phyloP scores from a whole-genome alignment of 2,329 filamentous ascomycete species.

The Madurella fahalii region DNA sequence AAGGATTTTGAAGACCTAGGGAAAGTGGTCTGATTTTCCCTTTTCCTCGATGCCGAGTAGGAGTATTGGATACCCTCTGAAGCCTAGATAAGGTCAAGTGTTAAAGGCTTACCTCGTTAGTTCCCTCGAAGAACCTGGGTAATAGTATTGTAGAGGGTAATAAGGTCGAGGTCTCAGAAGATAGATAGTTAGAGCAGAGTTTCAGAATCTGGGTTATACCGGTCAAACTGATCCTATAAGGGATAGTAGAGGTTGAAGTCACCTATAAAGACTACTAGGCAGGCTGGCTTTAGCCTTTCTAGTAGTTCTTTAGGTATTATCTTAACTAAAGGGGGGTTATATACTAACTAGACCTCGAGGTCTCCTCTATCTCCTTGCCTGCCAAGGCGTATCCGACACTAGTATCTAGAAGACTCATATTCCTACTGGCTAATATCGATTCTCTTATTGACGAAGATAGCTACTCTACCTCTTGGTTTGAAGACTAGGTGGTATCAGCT shows the following conservation, averaged over 20 bases:
- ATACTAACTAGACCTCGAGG: too few species aligned
- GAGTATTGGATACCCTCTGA: neutral
- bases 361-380: too few species aligned
- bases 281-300: neutral
- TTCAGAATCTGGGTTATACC: neutral
- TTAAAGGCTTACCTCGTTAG: neutral
- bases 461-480: too few species aligned
- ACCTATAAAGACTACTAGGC: conserved; percentile 1
- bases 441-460: too few species aligned
- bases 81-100: neutral
- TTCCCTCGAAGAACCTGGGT: neutral
- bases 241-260: conserved; percentile 3
- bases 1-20: neutral
- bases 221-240: neutral
- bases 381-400: too few species aligned
- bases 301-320: too few species aligned
- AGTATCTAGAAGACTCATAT: too few species aligned
- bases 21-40: conserved; percentile 4
- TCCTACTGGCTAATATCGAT: too few species aligned
- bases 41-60: neutral
- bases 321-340: too few species aligned
- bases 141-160: neutral
- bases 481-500: too few species aligned
- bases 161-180: neutral
- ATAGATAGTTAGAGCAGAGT: neutral